These are phyloP conservation scores for Saururus chinensis DNA, from an alignment of 164 flowering plant species.

Conservation along the genomic window DNA sequence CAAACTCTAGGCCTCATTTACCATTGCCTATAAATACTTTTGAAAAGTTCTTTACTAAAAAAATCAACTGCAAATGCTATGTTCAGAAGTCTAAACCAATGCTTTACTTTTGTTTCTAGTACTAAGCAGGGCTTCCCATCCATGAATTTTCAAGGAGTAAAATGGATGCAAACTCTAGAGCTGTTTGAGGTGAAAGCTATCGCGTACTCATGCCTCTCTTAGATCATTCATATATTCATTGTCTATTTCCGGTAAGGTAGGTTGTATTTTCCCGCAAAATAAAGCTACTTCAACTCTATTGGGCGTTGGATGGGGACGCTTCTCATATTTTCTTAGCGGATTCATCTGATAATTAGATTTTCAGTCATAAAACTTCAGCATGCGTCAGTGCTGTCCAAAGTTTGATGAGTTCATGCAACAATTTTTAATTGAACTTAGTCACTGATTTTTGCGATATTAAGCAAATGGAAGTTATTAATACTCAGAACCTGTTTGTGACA, in stretches of 20 bases:
- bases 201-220: constrained; percentile 86
- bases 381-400: too few relatives aligned
- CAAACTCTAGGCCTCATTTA: background rate
- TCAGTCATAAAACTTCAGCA: too few relatives aligned
- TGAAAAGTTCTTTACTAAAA: background rate
- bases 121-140: constrained; percentile 50
- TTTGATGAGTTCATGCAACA: too few relatives aligned
- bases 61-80: background rate
- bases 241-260: background rate
- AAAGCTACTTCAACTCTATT: background rate
- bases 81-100: background rate
- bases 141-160: constrained; percentile 89
- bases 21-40: background rate
- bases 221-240: background rate
- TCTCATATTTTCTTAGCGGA: too few relatives aligned
- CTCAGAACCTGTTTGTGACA: too few relatives aligned
- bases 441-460: too few relatives aligned
- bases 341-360: too few relatives aligned
- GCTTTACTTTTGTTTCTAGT: background rate
- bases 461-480: too few relatives aligned
- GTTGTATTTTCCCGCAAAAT: background rate
- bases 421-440: too few relatives aligned
- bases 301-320: too few relatives aligned
- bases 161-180: constrained; percentile 71
- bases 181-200: constrained; percentile 78